Evolutionary conservation across 2,329 filamentous ascomycete species (phyloP).

Genomic region (Fusarium gaditjirri): DNA sequence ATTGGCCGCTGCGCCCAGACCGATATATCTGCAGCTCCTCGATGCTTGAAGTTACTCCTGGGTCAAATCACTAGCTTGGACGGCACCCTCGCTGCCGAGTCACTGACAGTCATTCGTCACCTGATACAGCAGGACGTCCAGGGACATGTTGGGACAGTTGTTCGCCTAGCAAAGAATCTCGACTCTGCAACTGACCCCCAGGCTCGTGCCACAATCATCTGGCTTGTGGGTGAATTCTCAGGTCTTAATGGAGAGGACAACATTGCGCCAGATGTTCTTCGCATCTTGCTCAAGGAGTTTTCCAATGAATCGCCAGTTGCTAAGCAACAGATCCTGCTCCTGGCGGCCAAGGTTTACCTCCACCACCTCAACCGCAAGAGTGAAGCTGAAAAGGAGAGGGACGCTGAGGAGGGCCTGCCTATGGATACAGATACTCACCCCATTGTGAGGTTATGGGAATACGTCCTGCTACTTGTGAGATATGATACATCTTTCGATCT

Average conservation of each 20-base stretch:
- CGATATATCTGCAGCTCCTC: constrained; percentile 73
- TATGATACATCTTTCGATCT: constrained; percentile 97
- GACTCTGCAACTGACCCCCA: constrained; percentile 88
- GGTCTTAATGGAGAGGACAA: constrained; percentile 83
- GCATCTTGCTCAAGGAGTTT: constrained; percentile 88
- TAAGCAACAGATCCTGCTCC: constrained; percentile 89
- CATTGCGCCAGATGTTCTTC: constrained; percentile 90
- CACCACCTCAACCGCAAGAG: constrained; percentile 80
- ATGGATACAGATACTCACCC: constrained; percentile 64
- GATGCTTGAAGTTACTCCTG: constrained; percentile 85
- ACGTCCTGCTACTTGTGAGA: constrained; percentile 83
- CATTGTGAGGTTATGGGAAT: constrained; percentile 83
- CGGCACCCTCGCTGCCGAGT: constrained; percentile 88
- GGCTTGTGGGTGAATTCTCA: constrained; percentile 95
- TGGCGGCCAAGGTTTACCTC: constrained; percentile 96
- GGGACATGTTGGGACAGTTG: constrained; percentile 84
- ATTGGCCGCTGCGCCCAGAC: constrained; percentile 93
- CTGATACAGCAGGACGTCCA: constrained; percentile 91
- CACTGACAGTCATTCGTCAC: constrained; percentile 92
- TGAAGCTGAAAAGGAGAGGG: constrained; percentile 52
- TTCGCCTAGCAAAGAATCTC: constrained; percentile 89
- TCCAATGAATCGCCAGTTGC: constrained; percentile 84
- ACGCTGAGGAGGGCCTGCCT: constrained; percentile 47
- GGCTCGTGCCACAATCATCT: constrained; percentile 93
- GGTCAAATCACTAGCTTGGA: constrained; percentile 90